A percentile compares a stretch with the other conserved stretches of the same genome.
These are phyloP conservation scores for Saturnispora diversa DNA, from an alignment of 805 yeast genomes.

Conservation along the genomic window DNA sequence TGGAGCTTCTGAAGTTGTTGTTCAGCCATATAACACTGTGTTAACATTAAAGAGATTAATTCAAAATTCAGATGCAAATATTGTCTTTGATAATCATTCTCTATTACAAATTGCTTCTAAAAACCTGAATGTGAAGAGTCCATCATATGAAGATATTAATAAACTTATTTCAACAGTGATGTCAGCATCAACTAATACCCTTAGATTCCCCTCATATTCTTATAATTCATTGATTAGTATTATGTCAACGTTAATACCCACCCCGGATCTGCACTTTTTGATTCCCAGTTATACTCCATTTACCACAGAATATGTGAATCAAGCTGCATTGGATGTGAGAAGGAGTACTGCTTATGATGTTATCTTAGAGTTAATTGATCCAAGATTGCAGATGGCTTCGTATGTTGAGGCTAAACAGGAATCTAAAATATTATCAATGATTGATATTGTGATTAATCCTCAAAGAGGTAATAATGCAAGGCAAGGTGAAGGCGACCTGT, in stretches of 20 bases:
- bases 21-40: slow-evolving; percentile 90
- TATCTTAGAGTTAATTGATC: slow-evolving; percentile 71
- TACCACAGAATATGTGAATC: slow-evolving; percentile 44
- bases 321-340: slow-evolving; percentile 46
- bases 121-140: slow-evolving; percentile 46
- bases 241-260: slow-evolving; percentile 73
- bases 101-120: slow-evolving; percentile 62
- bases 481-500: slow-evolving; percentile 38
- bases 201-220: slow-evolving; percentile 80
- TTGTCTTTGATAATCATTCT: slow-evolving; percentile 90
- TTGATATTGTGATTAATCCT: slow-evolving; percentile 63
- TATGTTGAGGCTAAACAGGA: slow-evolving; percentile 29
- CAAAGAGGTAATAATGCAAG: slow-evolving; percentile 3
- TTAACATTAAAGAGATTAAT: slow-evolving; percentile 74
- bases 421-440: slow-evolving; percentile 49
- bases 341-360: slow-evolving; percentile 79
- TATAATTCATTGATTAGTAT: slow-evolving; percentile 80
- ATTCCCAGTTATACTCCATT: slow-evolving; percentile 70
- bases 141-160: slow-evolving; percentile 73
- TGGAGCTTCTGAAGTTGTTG: slow-evolving; percentile 91
- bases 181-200: slow-evolving; percentile 77
- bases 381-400: slow-evolving; percentile 65
- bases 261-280: slow-evolving; percentile 73
- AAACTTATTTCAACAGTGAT: slow-evolving; percentile 78
- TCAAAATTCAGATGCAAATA: slow-evolving; percentile 67